Evolutionary conservation across 208 protist species (phyloP), one percentile per base, ranked within the genome.

Genomic region (Leishmania mexicana): DNA sequence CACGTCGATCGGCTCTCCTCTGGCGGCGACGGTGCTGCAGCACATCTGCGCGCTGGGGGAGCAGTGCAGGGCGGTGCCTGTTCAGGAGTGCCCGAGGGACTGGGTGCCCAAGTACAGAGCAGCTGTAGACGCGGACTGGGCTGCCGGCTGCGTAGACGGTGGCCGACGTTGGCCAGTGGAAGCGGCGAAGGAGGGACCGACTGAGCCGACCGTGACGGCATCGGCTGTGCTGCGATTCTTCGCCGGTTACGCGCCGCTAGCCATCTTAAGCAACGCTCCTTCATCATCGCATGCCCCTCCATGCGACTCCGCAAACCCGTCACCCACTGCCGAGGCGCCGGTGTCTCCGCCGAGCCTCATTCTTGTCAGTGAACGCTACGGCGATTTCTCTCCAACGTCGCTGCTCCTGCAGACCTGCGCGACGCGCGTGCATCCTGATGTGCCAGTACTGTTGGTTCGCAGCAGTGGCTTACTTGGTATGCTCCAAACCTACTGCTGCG

Each of bases 21-120:
- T 98, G 17, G 97, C 98, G 3, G 62, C 85, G 53, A 83, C 87
- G 47, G 83, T 97, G 68, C 90, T 90, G 74, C 49, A 84, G 62
- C 87, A 97, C 68, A 86, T 99, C 2, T 73, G 81, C 64, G 89
- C 97, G 78, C 81, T 99, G n/a, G 99, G 99, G 79, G 78, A 86
- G 40, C 78, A 91, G 60, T 92, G 90, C 83, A 81, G 89, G 53
- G 87, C 86, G 5, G 80, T 93, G 21, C 87, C 87, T 3, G 72
- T 75, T 35, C 7, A 38, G 49, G 80, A 86, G 35, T 40, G 64
- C 28, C 89, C 81, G 51, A 80, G 21, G 28, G 76, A 74, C 47
- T 96, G 93, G 93, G 86, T 85, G 15, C 71, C 86, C 0, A 64
- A n/a, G 13, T 93, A 91, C 79, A 70, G 72, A 1, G 57, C 17